These are phyloP conservation scores for Chernovozyma aurita DNA, from an alignment of 1,139 yeast genomes.

Conservation along the genomic window DNA sequence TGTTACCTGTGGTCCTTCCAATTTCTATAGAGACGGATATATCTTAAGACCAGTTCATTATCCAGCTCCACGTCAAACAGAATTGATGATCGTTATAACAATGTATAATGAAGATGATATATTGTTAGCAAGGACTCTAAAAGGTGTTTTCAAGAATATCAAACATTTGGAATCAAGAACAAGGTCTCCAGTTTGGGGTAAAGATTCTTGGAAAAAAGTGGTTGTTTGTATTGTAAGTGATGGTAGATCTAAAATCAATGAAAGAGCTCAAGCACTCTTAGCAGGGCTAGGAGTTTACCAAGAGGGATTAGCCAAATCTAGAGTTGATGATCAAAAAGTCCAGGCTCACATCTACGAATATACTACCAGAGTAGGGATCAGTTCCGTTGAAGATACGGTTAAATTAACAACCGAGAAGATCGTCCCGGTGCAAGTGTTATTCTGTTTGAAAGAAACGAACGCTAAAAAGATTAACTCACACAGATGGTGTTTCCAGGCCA, in stretches of 20 bases:
- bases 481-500: conserved; percentile 81
- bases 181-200: conserved; percentile 69
- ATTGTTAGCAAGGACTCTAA: conserved; percentile 64
- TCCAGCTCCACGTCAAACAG: conserved; percentile 64
- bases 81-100: conserved; percentile 68
- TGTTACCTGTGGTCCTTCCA: conserved; percentile 74
- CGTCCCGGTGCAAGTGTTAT: conserved; percentile 68
- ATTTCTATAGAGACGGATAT: conserved; percentile 53
- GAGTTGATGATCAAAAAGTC: conserved; percentile 65
- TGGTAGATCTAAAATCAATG: conserved; percentile 67
- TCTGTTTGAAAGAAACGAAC: conserved; percentile 74
- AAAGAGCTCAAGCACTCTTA: conserved; percentile 58
- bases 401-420: conserved; percentile 56
- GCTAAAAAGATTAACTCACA: conserved; percentile 76
- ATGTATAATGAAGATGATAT: conserved; percentile 81
- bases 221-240: conserved; percentile 74
- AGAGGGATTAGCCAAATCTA: conserved; percentile 77
- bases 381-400: conserved; percentile 50
- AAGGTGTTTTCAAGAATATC: conserved; percentile 74
- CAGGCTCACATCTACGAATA: conserved; percentile 75
- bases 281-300: conserved; percentile 76
- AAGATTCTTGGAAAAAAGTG: conserved; percentile 74
- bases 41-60: conserved; percentile 66
- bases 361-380: conserved; percentile 73
- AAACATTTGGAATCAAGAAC: conserved; percentile 53